Percentiles rank a stretch among this genome's conserved stretches.
Evolutionary conservation across 2,329 filamentous ascomycete genomes (phyloP).

Genomic region (Periconia sp.): DNA sequence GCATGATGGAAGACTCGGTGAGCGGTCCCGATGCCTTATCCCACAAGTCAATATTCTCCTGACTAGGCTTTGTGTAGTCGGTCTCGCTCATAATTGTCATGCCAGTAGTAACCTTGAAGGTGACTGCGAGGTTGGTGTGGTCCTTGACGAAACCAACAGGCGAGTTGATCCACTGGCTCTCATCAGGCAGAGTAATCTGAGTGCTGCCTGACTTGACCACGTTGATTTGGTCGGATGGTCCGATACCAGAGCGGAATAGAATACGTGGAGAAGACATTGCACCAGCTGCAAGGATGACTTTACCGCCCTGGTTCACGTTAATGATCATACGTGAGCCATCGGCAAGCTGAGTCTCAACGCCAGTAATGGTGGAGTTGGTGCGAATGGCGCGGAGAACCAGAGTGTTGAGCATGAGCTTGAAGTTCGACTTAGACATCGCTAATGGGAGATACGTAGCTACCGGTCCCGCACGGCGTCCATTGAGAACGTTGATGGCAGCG

Average conservation of each 20-base stretch:
- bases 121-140: constrained; percentile 19
- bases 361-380: constrained; percentile 17
- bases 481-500: constrained; percentile 15
- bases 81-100: constrained; percentile 15
- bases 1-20: constrained; percentile 48
- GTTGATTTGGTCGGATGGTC: constrained; percentile 29
- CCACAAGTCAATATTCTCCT: constrained; percentile 20
- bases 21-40: constrained; percentile 46
- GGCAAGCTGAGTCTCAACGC: constrained; percentile 23
- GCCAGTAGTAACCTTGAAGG: constrained; percentile 16
- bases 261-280: constrained; percentile 29
- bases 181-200: constrained; percentile 19
- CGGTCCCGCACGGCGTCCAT: constrained; percentile 24
- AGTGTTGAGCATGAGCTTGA: constrained; percentile 28
- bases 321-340: constrained; percentile 19
- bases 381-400: constrained; percentile 26
- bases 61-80: constrained; percentile 17
- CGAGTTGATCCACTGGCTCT: constrained; percentile 25
- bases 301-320: constrained; percentile 23
- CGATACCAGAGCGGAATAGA: constrained; percentile 33
- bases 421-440: constrained; percentile 20
- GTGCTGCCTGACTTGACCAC: constrained; percentile 20
- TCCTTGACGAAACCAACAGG: constrained; percentile 38
- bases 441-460: constrained; percentile 26
- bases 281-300: constrained; percentile 32